These are phyloP conservation scores for Davidsoniella virescens DNA, from an alignment of 2,329 filamentous ascomycete genomes.

Conservation along the genomic window DNA sequence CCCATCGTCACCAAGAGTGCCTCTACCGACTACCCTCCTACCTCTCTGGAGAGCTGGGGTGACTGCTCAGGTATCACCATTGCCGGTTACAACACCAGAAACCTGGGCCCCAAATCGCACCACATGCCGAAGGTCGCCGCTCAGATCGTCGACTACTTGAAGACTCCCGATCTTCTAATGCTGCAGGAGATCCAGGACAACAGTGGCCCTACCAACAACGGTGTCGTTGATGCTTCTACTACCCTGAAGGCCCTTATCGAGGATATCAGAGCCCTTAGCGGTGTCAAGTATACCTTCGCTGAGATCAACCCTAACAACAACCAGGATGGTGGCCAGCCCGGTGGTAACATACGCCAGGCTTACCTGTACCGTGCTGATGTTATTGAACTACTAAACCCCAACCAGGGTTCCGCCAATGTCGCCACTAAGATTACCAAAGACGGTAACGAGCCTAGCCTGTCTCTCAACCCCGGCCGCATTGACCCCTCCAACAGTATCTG, in stretches of 20 bases:
- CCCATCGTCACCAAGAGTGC: constrained; percentile 31
- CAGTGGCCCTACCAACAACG: constrained; percentile 44
- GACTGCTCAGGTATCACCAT: constrained; percentile 46
- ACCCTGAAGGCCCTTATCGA: constrained; percentile 40
- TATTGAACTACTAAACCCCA: constrained; percentile 42
- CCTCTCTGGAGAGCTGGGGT: constrained; percentile 35
- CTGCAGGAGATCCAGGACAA: constrained; percentile 58
- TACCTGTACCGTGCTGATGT: constrained; percentile 51
- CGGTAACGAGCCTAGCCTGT: constrained; percentile 31
- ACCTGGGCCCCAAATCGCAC: constrained; percentile 39
- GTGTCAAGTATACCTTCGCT: constrained; percentile 40
- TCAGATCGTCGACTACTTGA: constrained; percentile 49
- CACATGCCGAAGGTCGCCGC: constrained; percentile 42
- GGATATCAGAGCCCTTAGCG: constrained; percentile 33
- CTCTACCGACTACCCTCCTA: constrained; percentile 31
- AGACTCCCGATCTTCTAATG: constrained; percentile 48
- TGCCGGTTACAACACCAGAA: constrained; percentile 55
- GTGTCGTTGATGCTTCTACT: constrained; percentile 35
- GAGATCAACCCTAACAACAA: constrained; percentile 43
- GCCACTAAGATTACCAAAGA: constrained; percentile 41
- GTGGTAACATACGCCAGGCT: constrained; percentile 55
- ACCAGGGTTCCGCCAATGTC: constrained; percentile 36
- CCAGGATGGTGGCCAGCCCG: constrained; percentile 48
- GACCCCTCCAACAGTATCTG: constrained; percentile 45
- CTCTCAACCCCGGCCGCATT: constrained; percentile 53